These are phyloP conservation scores for Drechslera avenae DNA, from an alignment of 2,329 filamentous ascomycete species.

Conservation along the genomic window DNA sequence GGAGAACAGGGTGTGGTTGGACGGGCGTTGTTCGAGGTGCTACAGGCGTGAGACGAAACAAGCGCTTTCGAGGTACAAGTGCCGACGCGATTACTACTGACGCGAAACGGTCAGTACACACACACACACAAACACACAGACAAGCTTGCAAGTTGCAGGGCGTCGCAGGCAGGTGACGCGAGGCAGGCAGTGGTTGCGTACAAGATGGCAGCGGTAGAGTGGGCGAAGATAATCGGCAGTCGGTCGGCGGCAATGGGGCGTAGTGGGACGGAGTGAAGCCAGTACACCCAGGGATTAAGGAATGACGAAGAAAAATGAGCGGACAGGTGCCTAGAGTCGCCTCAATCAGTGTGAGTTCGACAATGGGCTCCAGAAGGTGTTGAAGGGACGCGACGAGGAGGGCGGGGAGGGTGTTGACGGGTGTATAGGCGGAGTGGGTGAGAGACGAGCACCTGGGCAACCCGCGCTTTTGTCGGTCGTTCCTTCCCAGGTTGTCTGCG, in stretches of 20 bases:
- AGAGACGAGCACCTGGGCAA: constrained; percentile 26
- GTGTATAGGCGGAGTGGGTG: constrained; percentile 28
- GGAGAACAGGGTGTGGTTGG: constrained; percentile 9
- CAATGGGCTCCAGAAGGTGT: constrained; percentile 38
- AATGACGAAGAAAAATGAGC: constrained; percentile 46
- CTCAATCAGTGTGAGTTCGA: constrained; percentile 37
- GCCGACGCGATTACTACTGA: constrained; percentile 40
- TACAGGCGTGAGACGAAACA: constrained; percentile 48
- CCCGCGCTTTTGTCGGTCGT: constrained; percentile 27
- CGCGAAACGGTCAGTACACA: constrained; percentile 39
- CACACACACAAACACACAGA: constrained; percentile 32
- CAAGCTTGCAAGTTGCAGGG: constrained; percentile 23
- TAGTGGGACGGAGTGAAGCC: constrained; percentile 38
- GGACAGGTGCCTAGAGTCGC: constrained; percentile 46
- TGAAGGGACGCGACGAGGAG: constrained; percentile 21
- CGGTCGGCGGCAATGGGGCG: constrained; percentile 18
- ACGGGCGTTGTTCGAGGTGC: constrained; percentile 26
- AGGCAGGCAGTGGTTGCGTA: constrained; percentile 25
- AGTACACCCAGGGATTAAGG: constrained; percentile 47
- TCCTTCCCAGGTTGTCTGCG: constrained; percentile 17
- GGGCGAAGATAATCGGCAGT: constrained; percentile 17
- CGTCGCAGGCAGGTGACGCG: constrained; percentile 7
- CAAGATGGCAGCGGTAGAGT: constrained; percentile 26
- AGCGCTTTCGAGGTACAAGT: constrained; percentile 45
- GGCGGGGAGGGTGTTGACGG: constrained; percentile 29